A percentile compares a stretch with the other conserved stretches of the same genome.
Conservation (phyloP, 805 yeast genomes). For the Yarrowia divulgata region DNA sequence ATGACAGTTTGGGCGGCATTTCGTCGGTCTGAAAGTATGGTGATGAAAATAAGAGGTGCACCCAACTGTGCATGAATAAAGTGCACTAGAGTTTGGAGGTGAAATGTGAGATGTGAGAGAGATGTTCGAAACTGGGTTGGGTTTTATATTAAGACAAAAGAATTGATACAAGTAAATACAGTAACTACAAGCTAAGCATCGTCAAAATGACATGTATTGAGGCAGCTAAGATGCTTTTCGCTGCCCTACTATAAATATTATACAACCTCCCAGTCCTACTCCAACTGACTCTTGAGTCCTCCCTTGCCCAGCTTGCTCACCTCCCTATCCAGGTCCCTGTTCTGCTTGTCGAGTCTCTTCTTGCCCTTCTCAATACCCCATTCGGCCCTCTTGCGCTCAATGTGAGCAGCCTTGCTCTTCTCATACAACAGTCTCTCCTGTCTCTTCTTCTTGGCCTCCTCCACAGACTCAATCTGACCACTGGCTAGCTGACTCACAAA, state of each 20-base stretch:
- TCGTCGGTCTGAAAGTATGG: background rate
- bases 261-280: background rate
- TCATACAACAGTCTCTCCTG: conserved; percentile 17
- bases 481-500: background rate
- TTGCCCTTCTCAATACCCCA: conserved; percentile 17
- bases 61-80: background rate
- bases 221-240: background rate
- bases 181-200: no score
- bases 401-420: conserved; percentile 27
- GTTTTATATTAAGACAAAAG: no score
- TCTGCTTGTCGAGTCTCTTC: conserved; percentile 1
- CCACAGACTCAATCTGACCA: conserved; percentile 19
- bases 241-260: background rate
- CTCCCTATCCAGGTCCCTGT: background rate
- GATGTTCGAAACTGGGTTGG: background rate
- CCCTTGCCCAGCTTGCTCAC: conserved; percentile 14
- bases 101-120: background rate
- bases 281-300: conserved; percentile 22
- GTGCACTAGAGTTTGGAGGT: background rate
- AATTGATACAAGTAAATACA: no score
- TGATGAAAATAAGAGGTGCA: conserved; percentile 13
- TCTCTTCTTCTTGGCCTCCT: background rate
- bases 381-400: background rate
- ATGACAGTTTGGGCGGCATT: conserved; percentile 49
- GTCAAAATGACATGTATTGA: background rate